A percentile compares a stretch with the other conserved stretches of the same genome.
These are phyloP conservation scores for Pseudisothecium myosuroides DNA, from an alignment of 225 moss, liverwort and hornwort genomes.

Conservation along the genomic window DNA sequence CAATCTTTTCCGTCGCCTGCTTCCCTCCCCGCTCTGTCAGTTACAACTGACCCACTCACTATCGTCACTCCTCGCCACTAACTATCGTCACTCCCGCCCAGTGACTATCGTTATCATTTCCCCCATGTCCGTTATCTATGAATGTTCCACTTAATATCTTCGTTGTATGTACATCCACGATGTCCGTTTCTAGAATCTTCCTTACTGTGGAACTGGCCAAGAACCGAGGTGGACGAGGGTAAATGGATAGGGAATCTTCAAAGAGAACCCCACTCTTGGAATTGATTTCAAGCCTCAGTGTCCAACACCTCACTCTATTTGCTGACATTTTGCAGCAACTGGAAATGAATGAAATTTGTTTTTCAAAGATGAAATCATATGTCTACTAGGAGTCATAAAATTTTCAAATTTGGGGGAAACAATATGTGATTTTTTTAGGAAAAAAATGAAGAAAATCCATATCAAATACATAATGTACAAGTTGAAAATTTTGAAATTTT, in stretches of 20 bases:
- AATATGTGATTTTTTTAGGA: neutral
- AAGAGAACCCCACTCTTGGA: neutral
- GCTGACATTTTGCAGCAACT: neutral
- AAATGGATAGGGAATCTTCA: neutral
- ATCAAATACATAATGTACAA: neutral
- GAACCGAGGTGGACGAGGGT: neutral
- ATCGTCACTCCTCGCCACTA: conserved; percentile 14
- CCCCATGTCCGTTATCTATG: neutral
- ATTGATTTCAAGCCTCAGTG: neutral
- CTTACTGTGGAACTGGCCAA: neutral
- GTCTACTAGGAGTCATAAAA: neutral
- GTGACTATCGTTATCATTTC: neutral
- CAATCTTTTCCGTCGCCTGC: conserved; percentile 43
- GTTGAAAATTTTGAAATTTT: neutral
- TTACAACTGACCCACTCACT: conserved; percentile 42
- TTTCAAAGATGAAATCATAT: neutral
- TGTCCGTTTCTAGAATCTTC: neutral
- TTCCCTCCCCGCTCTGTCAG: neutral
- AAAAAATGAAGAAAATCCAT: neutral
- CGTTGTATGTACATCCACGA: rapidly evolving
- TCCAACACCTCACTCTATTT: neutral
- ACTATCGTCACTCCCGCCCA: neutral
- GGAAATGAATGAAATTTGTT: neutral
- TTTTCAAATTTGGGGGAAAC: neutral
- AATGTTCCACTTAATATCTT: neutral